phyloP scores from a whole-genome alignment of 2,329 filamentous ascomycete species.

The Cadophora sp. region DNA sequence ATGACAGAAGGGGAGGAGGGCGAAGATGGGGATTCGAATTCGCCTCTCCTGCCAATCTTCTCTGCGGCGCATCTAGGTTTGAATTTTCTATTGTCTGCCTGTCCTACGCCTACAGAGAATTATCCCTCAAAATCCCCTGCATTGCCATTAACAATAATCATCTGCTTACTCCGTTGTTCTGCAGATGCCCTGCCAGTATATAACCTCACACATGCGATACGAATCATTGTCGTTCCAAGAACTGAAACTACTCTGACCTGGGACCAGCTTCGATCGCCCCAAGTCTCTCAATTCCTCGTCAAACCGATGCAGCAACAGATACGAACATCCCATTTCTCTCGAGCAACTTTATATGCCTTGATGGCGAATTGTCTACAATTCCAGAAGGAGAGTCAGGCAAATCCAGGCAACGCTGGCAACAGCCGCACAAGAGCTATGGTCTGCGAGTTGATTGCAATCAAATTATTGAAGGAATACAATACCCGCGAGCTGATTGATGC shows the following conservation, averaged over 20 bases:
- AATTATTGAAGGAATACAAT: slow-evolving; percentile 86
- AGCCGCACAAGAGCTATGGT: slow-evolving; percentile 86
- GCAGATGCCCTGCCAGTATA: slow-evolving; percentile 87
- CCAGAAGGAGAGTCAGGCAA: slow-evolving; percentile 81
- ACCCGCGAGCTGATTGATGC: slow-evolving; percentile 93
- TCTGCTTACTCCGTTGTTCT: slow-evolving; percentile 14
- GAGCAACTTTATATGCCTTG: slow-evolving; percentile 86
- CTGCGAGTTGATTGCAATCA: slow-evolving; percentile 89
- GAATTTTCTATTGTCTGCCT: slow-evolving; percentile 35
- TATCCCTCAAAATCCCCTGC: not conserved
- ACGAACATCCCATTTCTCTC: slow-evolving; percentile 79
- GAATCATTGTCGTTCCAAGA: slow-evolving; percentile 80
- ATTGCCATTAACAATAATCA: not conserved
- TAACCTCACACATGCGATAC: slow-evolving; percentile 87
- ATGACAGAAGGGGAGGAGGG: slow-evolving; percentile 47
- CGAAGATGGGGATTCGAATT: slow-evolving; percentile 48
- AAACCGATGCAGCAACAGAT: slow-evolving; percentile 96
- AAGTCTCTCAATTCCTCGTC: slow-evolving; percentile 93
- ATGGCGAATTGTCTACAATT: slow-evolving; percentile 96
- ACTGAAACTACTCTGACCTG: slow-evolving; percentile 93
- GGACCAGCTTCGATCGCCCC: slow-evolving; percentile 95
- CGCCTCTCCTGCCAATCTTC: slow-evolving; percentile 71
- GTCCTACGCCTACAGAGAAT: not conserved
- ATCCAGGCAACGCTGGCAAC: slow-evolving; percentile 83
- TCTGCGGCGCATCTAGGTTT: slow-evolving; percentile 75